Evolutionary conservation across 75 land plant species (phyloP).

Genomic region (Larix kaempferi): DNA sequence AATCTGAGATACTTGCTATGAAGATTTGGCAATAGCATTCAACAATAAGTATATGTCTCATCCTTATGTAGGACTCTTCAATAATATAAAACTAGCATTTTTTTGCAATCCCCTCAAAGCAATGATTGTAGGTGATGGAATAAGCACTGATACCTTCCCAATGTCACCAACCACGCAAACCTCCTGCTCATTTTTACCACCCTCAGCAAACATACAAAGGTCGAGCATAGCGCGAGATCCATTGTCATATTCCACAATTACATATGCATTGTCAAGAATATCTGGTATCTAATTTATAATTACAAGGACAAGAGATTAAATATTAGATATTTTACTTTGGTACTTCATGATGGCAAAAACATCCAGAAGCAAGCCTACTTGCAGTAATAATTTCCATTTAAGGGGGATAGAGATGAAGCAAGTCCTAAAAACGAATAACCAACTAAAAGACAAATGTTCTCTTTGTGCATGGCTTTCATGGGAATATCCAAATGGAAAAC

Average conservation of each 20-base stretch:
- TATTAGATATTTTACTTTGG: not conserved
- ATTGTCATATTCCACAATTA: conserved; percentile 91
- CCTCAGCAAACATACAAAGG: conserved; percentile 99
- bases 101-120: not conserved
- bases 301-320: no score
- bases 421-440: not conserved
- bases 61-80: conserved; percentile 5
- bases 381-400: not conserved
- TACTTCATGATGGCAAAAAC: not conserved
- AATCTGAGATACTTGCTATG: not conserved
- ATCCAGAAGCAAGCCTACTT: not conserved
- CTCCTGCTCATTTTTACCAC: conserved; percentile 96
- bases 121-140: conserved; percentile 2
- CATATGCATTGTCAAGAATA: conserved; percentile 94
- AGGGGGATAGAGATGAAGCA: not conserved
- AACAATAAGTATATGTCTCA: not conserved
- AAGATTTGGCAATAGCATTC: not conserved
- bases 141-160: conserved; percentile 68
- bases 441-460: not conserved
- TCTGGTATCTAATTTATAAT: conserved; percentile 69
- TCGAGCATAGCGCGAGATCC: conserved; percentile 94
- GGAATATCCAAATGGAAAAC: not conserved
- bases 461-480: not conserved
- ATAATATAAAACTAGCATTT: not conserved
- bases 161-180: conserved; percentile 92